Conservation (phyloP, 2,329 filamentous ascomycete species). For the Boeremia exigua region DNA sequence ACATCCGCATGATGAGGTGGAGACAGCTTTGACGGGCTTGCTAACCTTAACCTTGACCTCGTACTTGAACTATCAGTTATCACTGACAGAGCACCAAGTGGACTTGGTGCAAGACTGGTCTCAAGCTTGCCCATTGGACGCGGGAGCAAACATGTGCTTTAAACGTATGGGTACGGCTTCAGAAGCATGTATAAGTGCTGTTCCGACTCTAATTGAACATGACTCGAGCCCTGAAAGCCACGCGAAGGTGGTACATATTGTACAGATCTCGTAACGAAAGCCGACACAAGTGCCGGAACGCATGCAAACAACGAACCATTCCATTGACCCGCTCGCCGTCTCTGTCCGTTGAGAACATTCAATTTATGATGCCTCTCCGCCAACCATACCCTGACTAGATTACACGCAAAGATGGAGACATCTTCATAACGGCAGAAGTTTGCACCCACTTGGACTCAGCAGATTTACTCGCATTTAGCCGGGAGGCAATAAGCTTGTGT, state of each 20-base stretch:
- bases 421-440: conserved; percentile 1
- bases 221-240: not conserved
- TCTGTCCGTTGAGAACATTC: not conserved
- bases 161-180: no score
- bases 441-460: not conserved
- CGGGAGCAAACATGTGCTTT: no score
- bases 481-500: conserved; percentile 90
- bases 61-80: no score
- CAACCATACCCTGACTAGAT: conserved; percentile 16
- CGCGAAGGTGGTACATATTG: not conserved
- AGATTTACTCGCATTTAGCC: conserved; percentile 61
- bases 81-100: no score
- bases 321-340: conserved; percentile 5
- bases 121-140: no score
- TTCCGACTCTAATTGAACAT: not conserved
- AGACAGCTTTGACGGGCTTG: no score
- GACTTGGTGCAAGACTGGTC: no score
- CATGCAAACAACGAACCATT: conserved; percentile 2
- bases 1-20: no score
- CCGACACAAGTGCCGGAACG: not conserved
- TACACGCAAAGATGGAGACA: conserved; percentile 18
- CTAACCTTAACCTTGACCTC: no score
- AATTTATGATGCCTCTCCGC: conserved; percentile 2
- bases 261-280: not conserved
- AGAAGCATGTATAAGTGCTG: not conserved